Conservation (phyloP, 768 basidiomycete genomes). For the Kwoniella dendrophila region DNA sequence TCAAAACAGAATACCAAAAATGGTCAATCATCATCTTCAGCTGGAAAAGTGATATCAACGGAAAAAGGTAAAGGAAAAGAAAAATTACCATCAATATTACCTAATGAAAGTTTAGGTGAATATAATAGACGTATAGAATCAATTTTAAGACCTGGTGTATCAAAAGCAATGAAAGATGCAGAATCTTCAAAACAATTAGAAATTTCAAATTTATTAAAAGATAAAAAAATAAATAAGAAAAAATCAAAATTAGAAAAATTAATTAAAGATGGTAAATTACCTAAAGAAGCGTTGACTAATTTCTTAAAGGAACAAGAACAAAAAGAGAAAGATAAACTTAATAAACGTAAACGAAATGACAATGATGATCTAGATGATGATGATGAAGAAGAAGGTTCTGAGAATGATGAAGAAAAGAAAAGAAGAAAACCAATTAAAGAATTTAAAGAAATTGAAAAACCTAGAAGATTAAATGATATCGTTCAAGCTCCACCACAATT, state of each 20-base stretch:
- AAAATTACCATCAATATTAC: conserved; percentile 34
- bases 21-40: not conserved
- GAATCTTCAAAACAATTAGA: conserved; percentile 32
- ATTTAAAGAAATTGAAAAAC: conserved; percentile 33
- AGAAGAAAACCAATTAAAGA: conserved; percentile 23
- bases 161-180: conserved; percentile 49
- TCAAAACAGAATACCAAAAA: not conserved
- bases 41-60: not conserved
- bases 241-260: conserved; percentile 28
- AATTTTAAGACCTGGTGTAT: conserved; percentile 46
- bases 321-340: conserved; percentile 4
- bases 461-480: conserved; percentile 47
- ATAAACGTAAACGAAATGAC: conserved; percentile 13
- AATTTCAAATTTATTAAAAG: conserved; percentile 23
- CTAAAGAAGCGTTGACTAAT: conserved; percentile 21
- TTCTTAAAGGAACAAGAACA: not conserved
- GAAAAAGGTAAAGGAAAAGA: conserved; percentile 19
- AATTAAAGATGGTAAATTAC: conserved; percentile 30
- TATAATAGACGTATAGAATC: conserved; percentile 53
- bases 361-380: conserved; percentile 9
- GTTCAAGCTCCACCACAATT: conserved; percentile 51
- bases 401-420: conserved; percentile 12
- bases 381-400: conserved; percentile 10
- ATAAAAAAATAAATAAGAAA: conserved; percentile 37
- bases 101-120: conserved; percentile 48